Conservation (phyloP, 129 eudicot genomes). For the Pseudognaphalium luteoalbum region DNA sequence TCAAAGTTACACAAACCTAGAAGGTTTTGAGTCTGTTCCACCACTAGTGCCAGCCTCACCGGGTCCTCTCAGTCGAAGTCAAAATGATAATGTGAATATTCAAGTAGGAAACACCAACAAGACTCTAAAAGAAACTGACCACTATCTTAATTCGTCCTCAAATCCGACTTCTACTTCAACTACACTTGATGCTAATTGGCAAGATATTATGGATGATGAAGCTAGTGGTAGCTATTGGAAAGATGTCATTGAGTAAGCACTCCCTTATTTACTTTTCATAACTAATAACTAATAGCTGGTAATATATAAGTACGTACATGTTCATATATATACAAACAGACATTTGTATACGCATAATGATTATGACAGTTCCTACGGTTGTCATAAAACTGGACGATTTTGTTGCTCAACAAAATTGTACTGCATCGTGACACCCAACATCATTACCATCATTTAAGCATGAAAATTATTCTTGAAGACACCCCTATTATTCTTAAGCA, state of each 20-base stretch:
- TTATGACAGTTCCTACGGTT: neutral
- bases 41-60: constrained; percentile 31
- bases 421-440: neutral
- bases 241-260: constrained; percentile 34
- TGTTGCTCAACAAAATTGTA: no score
- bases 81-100: constrained; percentile 8
- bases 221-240: constrained; percentile 36
- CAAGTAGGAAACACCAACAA: constrained; percentile 3
- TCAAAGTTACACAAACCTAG: constrained; percentile 17
- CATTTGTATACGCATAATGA: neutral
- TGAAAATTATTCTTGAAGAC: no score
- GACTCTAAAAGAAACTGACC: constrained; percentile 17
- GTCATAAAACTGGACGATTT: neutral
- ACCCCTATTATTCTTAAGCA: no score
- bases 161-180: constrained; percentile 25
- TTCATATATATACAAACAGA: neutral
- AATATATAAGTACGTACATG: neutral
- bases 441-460: no score
- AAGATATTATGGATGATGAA: constrained; percentile 33
- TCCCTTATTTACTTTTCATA: neutral
- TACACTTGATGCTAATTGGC: constrained; percentile 33
- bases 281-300: neutral
- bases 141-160: constrained; percentile 15
- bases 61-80: constrained; percentile 4
- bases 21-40: constrained; percentile 26